phyloP scores from a whole-genome alignment of 2,329 filamentous ascomycete species.

The Claviceps digitariae region DNA sequence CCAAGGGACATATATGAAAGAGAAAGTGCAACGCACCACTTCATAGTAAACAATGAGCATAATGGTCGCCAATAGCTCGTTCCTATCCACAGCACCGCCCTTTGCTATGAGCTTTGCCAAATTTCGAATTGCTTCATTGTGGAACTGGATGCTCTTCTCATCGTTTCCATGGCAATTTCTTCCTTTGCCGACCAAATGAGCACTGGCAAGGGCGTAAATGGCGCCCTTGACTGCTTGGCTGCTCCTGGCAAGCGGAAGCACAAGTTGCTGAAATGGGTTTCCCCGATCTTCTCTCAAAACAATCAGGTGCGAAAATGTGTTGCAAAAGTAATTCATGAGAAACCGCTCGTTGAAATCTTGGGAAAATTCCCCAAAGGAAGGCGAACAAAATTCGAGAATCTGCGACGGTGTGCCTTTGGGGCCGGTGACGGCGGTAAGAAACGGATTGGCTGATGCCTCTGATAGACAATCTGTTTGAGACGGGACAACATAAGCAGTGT shows the following conservation, averaged over 20 bases:
- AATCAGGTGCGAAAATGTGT: conserved; percentile 50
- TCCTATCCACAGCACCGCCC: conserved; percentile 33
- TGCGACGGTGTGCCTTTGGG: conserved; percentile 12
- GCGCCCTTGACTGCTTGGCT: conserved; percentile 60
- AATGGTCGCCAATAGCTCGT: conserved; percentile 46
- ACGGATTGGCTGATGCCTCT: conserved; percentile 10
- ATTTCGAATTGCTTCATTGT: conserved; percentile 45
- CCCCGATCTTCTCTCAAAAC: conserved; percentile 49
- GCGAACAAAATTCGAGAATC: conserved; percentile 36
- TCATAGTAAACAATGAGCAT: conserved; percentile 51
- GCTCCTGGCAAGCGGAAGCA: conserved; percentile 43
- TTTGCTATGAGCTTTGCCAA: conserved; percentile 43
- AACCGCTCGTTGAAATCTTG: conserved; percentile 38
- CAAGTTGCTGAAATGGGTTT: conserved; percentile 49
- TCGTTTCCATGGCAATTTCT: conserved; percentile 25
- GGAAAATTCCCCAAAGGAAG: conserved; percentile 44
- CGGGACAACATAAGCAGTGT: neutral
- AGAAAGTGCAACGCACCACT: conserved; percentile 33
- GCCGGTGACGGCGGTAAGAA: conserved; percentile 15
- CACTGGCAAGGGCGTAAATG: conserved; percentile 70
- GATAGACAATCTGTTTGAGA: neutral
- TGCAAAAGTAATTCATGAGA: conserved; percentile 49
- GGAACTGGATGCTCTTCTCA: conserved; percentile 45
- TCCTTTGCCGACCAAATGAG: conserved; percentile 61
- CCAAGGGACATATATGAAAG: neutral